Conservation (phyloP, 441 rosid species). For the Erodium trifolium region DNA sequence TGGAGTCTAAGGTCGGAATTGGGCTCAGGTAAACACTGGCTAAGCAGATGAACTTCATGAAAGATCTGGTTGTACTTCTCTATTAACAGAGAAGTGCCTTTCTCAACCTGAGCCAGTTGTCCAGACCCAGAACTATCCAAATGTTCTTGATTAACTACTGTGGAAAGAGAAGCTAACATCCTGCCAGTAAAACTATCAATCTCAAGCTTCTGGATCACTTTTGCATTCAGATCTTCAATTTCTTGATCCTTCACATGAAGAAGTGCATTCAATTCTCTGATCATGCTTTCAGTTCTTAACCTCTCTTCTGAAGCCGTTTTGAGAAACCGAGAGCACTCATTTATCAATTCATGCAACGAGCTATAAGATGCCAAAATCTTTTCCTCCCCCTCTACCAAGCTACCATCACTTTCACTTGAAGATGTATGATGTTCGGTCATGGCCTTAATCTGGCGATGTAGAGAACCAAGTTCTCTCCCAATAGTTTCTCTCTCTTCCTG, state of each 20-base stretch:
- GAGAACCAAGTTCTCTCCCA: slow-evolving; percentile 34
- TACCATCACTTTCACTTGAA: slow-evolving; percentile 22
- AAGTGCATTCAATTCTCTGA: slow-evolving; percentile 34
- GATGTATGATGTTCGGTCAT: slow-evolving; percentile 26
- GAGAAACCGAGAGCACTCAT: slow-evolving; percentile 43
- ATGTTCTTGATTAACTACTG: slow-evolving; percentile 48
- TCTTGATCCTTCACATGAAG: slow-evolving; percentile 40
- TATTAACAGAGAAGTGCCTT: slow-evolving; percentile 37
- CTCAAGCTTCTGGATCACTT: slow-evolving; percentile 26
- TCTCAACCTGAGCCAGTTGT: slow-evolving; percentile 51
- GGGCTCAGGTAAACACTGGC: slow-evolving; percentile 51
- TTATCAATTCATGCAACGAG: slow-evolving; percentile 29
- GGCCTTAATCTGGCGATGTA: slow-evolving; percentile 39
- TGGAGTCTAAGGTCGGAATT: slow-evolving; percentile 35
- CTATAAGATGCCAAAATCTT: slow-evolving; percentile 13
- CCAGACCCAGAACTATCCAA: slow-evolving; percentile 44
- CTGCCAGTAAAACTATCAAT: slow-evolving; percentile 49
- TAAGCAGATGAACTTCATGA: slow-evolving; percentile 57
- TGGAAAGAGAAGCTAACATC: slow-evolving; percentile 49
- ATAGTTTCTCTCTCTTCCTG: slow-evolving; percentile 51
- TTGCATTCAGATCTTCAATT: slow-evolving; percentile 52
- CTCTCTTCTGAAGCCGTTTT: slow-evolving; percentile 36
- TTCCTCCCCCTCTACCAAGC: slow-evolving; percentile 15
- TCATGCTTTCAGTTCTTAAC: slow-evolving; percentile 32
- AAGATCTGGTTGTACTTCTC: slow-evolving; percentile 54